Percentiles rank a stretch among this genome's conserved stretches.
Evolutionary conservation across 2,329 filamentous ascomycete genomes (phyloP).

Genomic region (Pestalotiopsis sp.): DNA sequence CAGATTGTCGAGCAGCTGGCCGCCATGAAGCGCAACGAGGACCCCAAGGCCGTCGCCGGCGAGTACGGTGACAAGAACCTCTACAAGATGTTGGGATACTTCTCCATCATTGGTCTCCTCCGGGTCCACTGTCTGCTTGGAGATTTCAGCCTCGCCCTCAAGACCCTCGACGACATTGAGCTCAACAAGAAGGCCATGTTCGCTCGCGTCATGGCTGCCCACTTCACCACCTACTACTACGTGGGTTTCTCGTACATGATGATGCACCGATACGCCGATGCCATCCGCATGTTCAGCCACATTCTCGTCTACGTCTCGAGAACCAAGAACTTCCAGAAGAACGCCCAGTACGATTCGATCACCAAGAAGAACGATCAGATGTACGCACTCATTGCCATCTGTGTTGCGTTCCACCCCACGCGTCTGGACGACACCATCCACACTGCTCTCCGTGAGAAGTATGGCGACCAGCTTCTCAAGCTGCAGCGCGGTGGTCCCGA

Average conservation of each 20-base stretch:
- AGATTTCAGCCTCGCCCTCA: slow-evolving; percentile 96
- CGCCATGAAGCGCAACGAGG: slow-evolving; percentile 92
- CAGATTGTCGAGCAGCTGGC: slow-evolving; percentile 97
- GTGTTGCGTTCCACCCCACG: slow-evolving; percentile 96
- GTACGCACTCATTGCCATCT: slow-evolving; percentile 98
- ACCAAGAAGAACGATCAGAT: slow-evolving; percentile 99
- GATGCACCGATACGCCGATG: slow-evolving; percentile 99
- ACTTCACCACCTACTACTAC: slow-evolving; percentile 99
- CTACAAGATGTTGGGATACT: slow-evolving; percentile 98
- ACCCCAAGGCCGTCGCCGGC: slow-evolving; percentile 83
- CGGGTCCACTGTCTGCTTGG: slow-evolving; percentile 95
- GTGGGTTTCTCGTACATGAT: slow-evolving; percentile 99
- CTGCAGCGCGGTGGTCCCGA: slow-evolving; percentile 96
- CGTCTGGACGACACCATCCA: slow-evolving; percentile 98
- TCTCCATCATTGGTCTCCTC: slow-evolving; percentile 96
- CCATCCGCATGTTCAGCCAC: slow-evolving; percentile 99
- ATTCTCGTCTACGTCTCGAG: slow-evolving; percentile 98
- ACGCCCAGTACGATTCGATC: slow-evolving; percentile 95
- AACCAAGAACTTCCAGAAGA: slow-evolving; percentile 99
- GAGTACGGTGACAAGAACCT: slow-evolving; percentile 94
- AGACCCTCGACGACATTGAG: slow-evolving; percentile 99
- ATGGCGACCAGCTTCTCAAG: slow-evolving; percentile 95
- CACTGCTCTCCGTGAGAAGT: slow-evolving; percentile 97
- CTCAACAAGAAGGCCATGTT: slow-evolving; percentile 99
- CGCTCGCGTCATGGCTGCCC: slow-evolving; percentile 97